Base-by-base conservation (phyloP, 768 basidiomycete genomes). In the Suillus hirtellus region DNA sequence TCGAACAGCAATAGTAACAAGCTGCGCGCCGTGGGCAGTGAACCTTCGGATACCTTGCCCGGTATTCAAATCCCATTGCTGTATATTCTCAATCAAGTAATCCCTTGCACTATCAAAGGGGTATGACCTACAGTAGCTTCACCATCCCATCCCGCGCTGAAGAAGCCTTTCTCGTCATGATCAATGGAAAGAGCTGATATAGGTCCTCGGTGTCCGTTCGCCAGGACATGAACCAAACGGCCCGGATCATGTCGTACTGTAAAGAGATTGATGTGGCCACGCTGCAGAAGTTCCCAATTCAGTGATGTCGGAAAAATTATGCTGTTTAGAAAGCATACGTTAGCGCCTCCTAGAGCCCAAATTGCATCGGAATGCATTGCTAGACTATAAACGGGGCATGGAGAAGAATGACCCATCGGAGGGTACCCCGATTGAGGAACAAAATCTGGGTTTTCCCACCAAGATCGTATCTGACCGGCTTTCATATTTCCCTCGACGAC, bases 1-100 rank as follows among this genome's bases (percentile, higher is more conserved):
- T 64, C 92, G 85, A 31, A 96, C 82, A 27, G 90, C 87, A 46
- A 98, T 79, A 8, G 88, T 85, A 3, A 93, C 87, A 15, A 99
- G 83, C 72, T 97, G 96, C 3, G 93, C 86, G 31, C 89, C 87
- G 69, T 97, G 94, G 0, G 89, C 84, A 1, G 84, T 87, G 73
- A 92, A 99, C 54, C 82, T 86, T 56, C 95, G 86, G 14, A 88
- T 84, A 46, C 79, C 79, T 65, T 92, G 84, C 8, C 97, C 96
- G 0, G 90, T 96, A 71, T 99, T 93, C 43, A 99, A 84, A 77
- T 99, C 96, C 96, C 97, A 99, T 86, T 98, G 93, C 96, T 99
- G 69, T 58, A 43, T 6, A 62, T 7, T 37, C 60, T 52, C 12
- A 38, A 63, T 38, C 62, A 43, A 64, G 68, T 60, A 64, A 60